Base-by-base conservation (phyloP, 148 eudicot species). In the Dianthus caryophyllus region DNA sequence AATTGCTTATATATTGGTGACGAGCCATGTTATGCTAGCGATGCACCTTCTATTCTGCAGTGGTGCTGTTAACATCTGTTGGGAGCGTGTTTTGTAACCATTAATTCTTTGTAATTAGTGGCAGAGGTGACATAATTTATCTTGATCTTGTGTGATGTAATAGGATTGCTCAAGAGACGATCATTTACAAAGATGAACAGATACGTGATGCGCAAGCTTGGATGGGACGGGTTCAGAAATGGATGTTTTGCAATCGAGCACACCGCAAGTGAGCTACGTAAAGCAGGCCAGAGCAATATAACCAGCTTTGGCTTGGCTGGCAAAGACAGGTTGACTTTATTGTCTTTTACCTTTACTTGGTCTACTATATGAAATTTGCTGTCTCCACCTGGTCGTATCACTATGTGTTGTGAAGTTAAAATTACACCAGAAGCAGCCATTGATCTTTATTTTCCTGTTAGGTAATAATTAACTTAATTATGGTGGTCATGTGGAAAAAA, bases 171-270 rank as follows among this genome's bases (percentile, higher is more conserved):
- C 91, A 88, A 73, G 97, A 95, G 75, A 81, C 86, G 38, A 76
- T 83, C 33, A 75, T 80, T 30, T 82, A 70, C 72, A 95, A 87
- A 82, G 99, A 95, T 74, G 96, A 90, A 22, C 97, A 90, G 66
- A 43, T 90, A 69, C 83, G 94, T 76, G 97, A 95, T 18, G 91
- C 97, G 55, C 97, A 90, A 69, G 69, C 83, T 50, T 95, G 99
- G 99, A 85, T 95, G 56, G 62, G 85, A 31, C 80, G 91, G 46
- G 84, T 78, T 60, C 99, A 88, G 73, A 95, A 76, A 84, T 86
- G 81, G 98, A 94, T 79, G 90, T 72, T 24, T 70, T 95, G 80
- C 88, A 90, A 64, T 82, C 92, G 73, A 84, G 71, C 68, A 70
- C 84, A 7, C 73, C 90, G 73, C 97, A 94, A 78, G 88, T 79